Base-by-base conservation (phyloP, 768 basidiomycete genomes). In the Clavaria fumosa region DNA sequence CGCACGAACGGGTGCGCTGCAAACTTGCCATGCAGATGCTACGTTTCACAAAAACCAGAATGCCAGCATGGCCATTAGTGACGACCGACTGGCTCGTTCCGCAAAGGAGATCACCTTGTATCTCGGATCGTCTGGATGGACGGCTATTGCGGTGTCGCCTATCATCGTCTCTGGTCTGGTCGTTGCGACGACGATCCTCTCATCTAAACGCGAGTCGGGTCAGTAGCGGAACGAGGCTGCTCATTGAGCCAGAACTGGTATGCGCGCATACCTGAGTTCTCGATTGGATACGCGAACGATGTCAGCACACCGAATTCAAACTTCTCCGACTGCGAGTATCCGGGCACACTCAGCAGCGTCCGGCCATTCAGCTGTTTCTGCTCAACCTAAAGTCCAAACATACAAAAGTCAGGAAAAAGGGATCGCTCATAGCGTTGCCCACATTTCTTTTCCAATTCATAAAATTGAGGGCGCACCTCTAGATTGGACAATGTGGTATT, bases 161-260 rank as follows among this genome's bases (percentile, higher is more conserved):
- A 99, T 69, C 86, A 97, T 93, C 0, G 95, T 96, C 58, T 97
- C 95, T 0, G 91, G 91, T 64, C 95, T 86, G 4, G 93, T 97
- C 1, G 95, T 99, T 1, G 95, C 93, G 26, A 99, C 78, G 37
- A 95, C 66, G 42, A 99, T 79, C 52, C 67, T 78, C 53, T 96
- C 91, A 38, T 93, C 90, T 81, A 40, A 9, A 28, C 9, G 10
- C n/a, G n/a, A n/a, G n/a, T n/a, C n/a, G n/a, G n/a, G n/a, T n/a
- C n/a, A n/a, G 5, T 4, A 32, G 7, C 14, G 23, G 3, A 33
- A 21, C 17, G 11, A 31, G 15, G 2, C 15, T 35, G 7, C 23
- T 11, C 0, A 2, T 3, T 10, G 4, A 15, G 17, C 17, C 14
- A 9, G 26, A 19, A 11, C 22, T 7, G 2, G 28, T 2, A 35